A percentile compares a stretch with the other conserved stretches of the same genome.
Conservation (phyloP, 176 grass and related monocot genomes). For the Bolboschoenus planiculmis region DNA sequence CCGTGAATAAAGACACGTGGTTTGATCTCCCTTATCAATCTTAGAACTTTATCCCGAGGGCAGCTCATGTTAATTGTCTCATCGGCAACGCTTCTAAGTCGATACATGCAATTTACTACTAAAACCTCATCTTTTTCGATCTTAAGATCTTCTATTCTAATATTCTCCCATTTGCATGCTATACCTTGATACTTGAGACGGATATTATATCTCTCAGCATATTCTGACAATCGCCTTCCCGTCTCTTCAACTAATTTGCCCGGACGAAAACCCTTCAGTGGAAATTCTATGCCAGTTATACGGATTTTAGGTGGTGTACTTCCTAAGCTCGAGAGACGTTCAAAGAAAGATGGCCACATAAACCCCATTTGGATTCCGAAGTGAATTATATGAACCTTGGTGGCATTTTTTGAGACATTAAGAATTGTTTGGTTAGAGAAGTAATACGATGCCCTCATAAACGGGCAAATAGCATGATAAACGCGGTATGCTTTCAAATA, state of each 20-base stretch:
- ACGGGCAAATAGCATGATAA: conserved; percentile 42
- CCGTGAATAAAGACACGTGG: conserved; percentile 52
- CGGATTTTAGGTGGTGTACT: conserved; percentile 28
- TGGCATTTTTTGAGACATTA: conserved; percentile 13
- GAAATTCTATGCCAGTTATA: conserved; percentile 48
- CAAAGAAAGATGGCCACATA: conserved; percentile 49
- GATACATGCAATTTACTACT: conserved; percentile 41
- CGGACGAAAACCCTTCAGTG: conserved; percentile 38
- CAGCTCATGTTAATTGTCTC: conserved; percentile 37
- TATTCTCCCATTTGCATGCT: conserved; percentile 43
- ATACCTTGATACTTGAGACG: conserved; percentile 54
- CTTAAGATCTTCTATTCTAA: conserved; percentile 40
- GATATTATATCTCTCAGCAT: conserved; percentile 56
- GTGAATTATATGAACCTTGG: conserved; percentile 51
- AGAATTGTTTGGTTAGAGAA: conserved; percentile 53
- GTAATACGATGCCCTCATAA: conserved; percentile 24
- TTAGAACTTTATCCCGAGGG: conserved; percentile 44
- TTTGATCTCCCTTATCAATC: conserved; percentile 41
- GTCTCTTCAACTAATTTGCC: conserved; percentile 37
- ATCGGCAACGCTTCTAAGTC: conserved; percentile 31
- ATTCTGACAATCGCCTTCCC: conserved; percentile 41
- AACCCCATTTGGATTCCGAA: conserved; percentile 54
- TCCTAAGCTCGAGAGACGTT: conserved; percentile 25
- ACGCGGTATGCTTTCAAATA: conserved; percentile 35
- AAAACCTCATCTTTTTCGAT: conserved; percentile 48